Evolutionary conservation across 208 protist species (phyloP).

Genomic region (Crithidia bombi): DNA sequence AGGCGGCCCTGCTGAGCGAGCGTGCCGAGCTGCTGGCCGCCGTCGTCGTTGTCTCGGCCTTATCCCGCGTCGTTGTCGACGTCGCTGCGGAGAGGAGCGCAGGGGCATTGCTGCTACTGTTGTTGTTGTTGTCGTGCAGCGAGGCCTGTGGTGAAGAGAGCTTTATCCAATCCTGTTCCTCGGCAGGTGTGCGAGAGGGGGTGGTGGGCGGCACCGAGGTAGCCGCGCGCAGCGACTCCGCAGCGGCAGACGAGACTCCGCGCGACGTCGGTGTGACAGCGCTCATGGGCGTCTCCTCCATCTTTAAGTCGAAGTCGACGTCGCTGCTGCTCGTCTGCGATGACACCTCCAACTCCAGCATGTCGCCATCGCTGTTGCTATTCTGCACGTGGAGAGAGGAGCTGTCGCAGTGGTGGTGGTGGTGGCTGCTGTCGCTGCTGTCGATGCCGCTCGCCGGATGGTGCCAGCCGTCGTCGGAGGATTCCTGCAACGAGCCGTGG

Average conservation of each 20-base stretch:
- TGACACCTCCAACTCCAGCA: background rate
- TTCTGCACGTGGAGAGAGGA: background rate
- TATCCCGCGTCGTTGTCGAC: background rate
- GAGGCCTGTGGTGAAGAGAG: slow-evolving; percentile 3
- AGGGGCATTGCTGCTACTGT: slow-evolving; percentile 1
- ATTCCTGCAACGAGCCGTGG: background rate
- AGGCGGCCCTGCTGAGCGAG: background rate
- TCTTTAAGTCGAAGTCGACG: slow-evolving; percentile 11
- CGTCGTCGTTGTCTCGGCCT: background rate
- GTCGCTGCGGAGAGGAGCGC: too few relatives aligned
- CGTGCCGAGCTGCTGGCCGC: background rate
- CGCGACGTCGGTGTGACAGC: slow-evolving; percentile 5
- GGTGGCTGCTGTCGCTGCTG: slow-evolving; percentile 1
- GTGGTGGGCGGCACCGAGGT: background rate
- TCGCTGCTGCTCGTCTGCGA: slow-evolving; percentile 7
- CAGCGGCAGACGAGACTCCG: background rate
- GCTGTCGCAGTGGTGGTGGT: background rate
- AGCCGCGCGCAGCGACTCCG: background rate
- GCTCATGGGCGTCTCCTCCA: slow-evolving; percentile 11
- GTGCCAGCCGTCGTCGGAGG: background rate
- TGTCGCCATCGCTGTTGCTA: background rate
- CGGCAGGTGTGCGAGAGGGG: background rate
- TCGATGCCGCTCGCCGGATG: background rate
- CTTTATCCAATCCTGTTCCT: background rate
- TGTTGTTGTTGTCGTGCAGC: background rate